Evolutionary conservation across 1,139 yeast genomes (phyloP), one percentile per base, ranked within the genome.

Genomic region (Suhomyces coccinellae): DNA sequence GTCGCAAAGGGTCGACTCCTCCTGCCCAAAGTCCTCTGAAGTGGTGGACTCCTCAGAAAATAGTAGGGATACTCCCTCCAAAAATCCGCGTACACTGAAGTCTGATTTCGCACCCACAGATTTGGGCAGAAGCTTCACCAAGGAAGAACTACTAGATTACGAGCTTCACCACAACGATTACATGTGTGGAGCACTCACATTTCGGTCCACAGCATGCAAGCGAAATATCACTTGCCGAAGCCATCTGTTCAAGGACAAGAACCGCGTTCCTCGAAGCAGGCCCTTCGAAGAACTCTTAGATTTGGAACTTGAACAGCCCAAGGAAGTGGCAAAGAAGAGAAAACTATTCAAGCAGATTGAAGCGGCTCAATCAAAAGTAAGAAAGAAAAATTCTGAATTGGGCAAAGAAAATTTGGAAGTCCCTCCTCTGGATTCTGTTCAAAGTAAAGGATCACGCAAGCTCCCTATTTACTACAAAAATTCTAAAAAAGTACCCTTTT

Each of bases 101-200:
- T 24, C 22, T 3, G 17, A 26, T 29, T 29, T 33, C 26, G 36
- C 41, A 42, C 34, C 41, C 40, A 42, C 17, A 17, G 5, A 17
- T 9, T 8, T 10, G 8, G 8, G 17, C 17, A 5, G 14, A 4
- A 36, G 20, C 17, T 41, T 34, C 38, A 38, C 40, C 17, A 12
- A 32, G 14, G 39, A 43, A 16, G 36, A 33, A 27, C 12, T 45
- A 15, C n/a, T 10, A 3, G 45, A 39, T 15, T 45, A 36, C 17
- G 43, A 40, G 20, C 12, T 14, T 9, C 49, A 42, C 16, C 52
- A 44, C 31, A 44, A 50, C 32, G 62, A 59, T 36, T 59, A 51
- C 38, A 50, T 51, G 15, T 59, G 63, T 47, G 59, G 60, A 7
- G 63, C 57, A 2, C 29, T 22, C 3, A 45, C 51, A 3, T 39